Conservation (phyloP, 2,329 filamentous ascomycete genomes). For the Lecanicillium sp. region DNA sequence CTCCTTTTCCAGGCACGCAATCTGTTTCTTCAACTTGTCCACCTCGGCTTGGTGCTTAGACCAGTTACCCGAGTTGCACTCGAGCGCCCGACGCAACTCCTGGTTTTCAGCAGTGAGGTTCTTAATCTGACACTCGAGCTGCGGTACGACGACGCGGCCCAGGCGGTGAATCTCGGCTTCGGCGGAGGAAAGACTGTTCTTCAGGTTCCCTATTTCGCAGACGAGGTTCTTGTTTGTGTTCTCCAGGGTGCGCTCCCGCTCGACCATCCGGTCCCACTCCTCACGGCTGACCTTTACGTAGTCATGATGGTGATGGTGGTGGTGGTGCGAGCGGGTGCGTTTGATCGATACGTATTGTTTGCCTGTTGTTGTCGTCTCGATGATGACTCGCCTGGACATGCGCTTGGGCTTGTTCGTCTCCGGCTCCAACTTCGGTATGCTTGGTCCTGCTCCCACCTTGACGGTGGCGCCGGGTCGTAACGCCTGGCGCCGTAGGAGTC, state of each 20-base stretch:
- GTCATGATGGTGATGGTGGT: constrained; percentile 23
- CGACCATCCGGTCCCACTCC: constrained; percentile 28
- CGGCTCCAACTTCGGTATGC: constrained; percentile 4
- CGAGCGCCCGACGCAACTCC: constrained; percentile 28
- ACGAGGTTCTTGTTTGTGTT: constrained; percentile 26
- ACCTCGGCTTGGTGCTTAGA: constrained; percentile 23
- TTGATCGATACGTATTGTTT: constrained; percentile 31
- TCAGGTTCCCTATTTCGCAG: constrained; percentile 24
- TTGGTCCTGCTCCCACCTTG: constrained; percentile 11
- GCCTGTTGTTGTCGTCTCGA: constrained; percentile 27
- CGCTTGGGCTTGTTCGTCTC: constrained; percentile 5
- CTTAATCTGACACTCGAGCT: constrained; percentile 29
- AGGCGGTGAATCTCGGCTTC: constrained; percentile 28
- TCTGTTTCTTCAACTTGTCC: constrained; percentile 24
- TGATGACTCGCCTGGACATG: constrained; percentile 29
- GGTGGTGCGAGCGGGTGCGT: constrained; percentile 27
- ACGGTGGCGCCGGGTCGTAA: constrained; percentile 5
- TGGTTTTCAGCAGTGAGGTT: constrained; percentile 30
- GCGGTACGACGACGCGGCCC: constrained; percentile 22
- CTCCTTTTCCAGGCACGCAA: constrained; percentile 28
- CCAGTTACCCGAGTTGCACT: constrained; percentile 22
- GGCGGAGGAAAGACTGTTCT: constrained; percentile 24
- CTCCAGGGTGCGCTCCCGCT: constrained; percentile 26
- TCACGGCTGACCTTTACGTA: constrained; percentile 27
- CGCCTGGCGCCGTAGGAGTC: constrained; percentile 4